Evolutionary conservation across 495 filamentous ascomycete species (phyloP).

Genomic region (Astrocystis sublimbata): DNA sequence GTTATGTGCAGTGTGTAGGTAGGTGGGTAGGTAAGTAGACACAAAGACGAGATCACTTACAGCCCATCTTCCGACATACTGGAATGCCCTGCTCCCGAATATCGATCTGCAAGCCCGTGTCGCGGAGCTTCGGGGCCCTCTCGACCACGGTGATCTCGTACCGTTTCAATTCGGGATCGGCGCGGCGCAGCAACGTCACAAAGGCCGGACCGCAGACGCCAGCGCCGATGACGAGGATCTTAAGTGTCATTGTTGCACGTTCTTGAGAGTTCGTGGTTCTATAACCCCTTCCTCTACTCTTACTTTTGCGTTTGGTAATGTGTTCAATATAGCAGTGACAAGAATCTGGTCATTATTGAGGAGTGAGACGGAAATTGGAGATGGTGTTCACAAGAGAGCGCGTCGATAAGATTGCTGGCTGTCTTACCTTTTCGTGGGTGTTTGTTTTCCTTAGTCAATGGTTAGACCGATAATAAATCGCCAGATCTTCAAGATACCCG

Average conservation of each 20-base stretch:
- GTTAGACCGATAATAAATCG: too few relatives aligned
- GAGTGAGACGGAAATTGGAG: too few relatives aligned
- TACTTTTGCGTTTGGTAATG: not conserved
- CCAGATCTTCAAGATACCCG: too few relatives aligned
- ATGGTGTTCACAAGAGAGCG: too few relatives aligned
- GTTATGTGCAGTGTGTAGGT: too few relatives aligned
- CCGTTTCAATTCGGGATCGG: slow-evolving; percentile 37
- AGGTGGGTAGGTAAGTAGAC: too few relatives aligned
- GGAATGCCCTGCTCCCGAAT: slow-evolving; percentile 46
- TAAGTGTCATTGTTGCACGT: slow-evolving; percentile 46
- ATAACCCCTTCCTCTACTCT: not conserved
- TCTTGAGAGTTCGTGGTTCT: too few relatives aligned
- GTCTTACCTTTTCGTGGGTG: too few relatives aligned
- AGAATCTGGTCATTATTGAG: too few relatives aligned
- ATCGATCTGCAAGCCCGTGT: slow-evolving; percentile 52
- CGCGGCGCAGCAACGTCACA: slow-evolving; percentile 40
- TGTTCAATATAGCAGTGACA: too few relatives aligned
- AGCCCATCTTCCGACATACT: slow-evolving; percentile 52
- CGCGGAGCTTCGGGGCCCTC: slow-evolving; percentile 43
- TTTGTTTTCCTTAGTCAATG: too few relatives aligned
- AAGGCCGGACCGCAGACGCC: slow-evolving; percentile 86
- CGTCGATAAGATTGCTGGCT: too few relatives aligned
- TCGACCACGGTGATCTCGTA: slow-evolving; percentile 54
- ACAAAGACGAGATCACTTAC: not conserved
- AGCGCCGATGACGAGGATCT: slow-evolving; percentile 83